phyloP scores from a whole-genome alignment of 768 basidiomycete species.

The Phanerodontia chrysosporium region DNA sequence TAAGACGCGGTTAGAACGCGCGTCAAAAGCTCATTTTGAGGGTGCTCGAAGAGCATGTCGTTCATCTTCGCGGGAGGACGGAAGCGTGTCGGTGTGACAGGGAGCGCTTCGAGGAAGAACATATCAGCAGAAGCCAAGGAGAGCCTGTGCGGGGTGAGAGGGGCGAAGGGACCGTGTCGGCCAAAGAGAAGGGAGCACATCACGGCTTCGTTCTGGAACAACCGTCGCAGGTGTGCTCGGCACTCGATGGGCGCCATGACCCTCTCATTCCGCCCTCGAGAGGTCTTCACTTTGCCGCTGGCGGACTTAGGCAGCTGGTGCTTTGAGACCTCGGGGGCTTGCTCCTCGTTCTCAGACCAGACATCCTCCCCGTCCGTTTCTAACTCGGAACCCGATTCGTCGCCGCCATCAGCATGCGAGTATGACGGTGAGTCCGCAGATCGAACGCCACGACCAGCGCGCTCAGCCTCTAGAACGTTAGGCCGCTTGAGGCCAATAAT shows the following conservation, averaged over 20 bases:
- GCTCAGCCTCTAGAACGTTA: constrained; percentile 57
- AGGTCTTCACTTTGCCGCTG: constrained; percentile 72
- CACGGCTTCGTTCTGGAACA: constrained; percentile 80
- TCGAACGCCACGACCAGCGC: constrained; percentile 25
- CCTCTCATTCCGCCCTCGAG: constrained; percentile 82
- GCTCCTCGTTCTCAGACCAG: constrained; percentile 45
- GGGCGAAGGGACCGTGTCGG: constrained; percentile 82
- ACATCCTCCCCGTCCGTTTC: constrained; percentile 45
- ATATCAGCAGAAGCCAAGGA: constrained; percentile 83
- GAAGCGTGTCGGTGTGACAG: constrained; percentile 93
- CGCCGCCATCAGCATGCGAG: constrained; percentile 13
- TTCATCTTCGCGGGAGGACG: constrained; percentile 90
- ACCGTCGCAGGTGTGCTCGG: constrained; percentile 84
- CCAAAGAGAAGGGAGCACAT: constrained; percentile 89
- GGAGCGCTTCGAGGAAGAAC: constrained; percentile 93
- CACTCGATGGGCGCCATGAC: constrained; percentile 90
- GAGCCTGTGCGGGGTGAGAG: constrained; percentile 53
- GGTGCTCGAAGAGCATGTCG: constrained; percentile 91
- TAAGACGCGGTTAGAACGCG: constrained; percentile 79
- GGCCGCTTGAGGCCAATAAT: constrained; percentile 60
- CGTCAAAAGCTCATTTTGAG: constrained; percentile 88
- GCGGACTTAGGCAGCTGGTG: constrained; percentile 60
- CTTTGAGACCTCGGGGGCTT: constrained; percentile 31
- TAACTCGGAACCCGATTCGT: constrained; percentile 34
- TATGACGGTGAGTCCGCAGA: constrained; percentile 45